Evolutionary conservation across 164 flowering plant genomes (phyloP).

Genomic region (Euptelea pleiosperma): DNA sequence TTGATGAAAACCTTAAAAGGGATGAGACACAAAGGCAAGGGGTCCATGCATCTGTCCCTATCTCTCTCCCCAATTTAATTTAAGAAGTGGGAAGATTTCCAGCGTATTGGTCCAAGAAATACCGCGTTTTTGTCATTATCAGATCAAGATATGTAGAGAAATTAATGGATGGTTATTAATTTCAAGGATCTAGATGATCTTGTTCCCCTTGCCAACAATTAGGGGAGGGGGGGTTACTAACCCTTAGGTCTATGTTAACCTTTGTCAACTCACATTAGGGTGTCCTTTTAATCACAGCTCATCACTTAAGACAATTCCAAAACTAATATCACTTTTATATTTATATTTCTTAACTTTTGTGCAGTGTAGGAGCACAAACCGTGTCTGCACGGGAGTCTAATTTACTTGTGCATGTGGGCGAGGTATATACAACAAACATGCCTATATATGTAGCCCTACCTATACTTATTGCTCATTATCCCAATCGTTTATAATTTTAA

Average conservation of each 20-base stretch:
- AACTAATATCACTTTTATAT: too few relatives aligned
- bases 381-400: too few relatives aligned
- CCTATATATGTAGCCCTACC: too few relatives aligned
- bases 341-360: too few relatives aligned
- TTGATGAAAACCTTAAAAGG: background rate
- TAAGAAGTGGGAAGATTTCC: background rate
- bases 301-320: too few relatives aligned
- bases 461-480: too few relatives aligned
- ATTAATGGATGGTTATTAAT: background rate
- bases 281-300: background rate
- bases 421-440: too few relatives aligned
- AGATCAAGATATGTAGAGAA: background rate
- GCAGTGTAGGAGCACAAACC: too few relatives aligned
- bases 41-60: slow-evolving; percentile 7
- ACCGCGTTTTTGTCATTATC: slow-evolving; percentile 12
- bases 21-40: background rate
- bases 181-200: background rate
- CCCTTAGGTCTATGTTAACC: too few relatives aligned
- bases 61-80: background rate
- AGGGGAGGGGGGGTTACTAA: background rate
- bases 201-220: background rate
- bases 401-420: too few relatives aligned
- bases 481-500: too few relatives aligned
- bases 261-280: too few relatives aligned
- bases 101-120: slow-evolving; percentile 10